These are phyloP conservation scores for Trichoderma sp. DNA, from an alignment of 2,329 filamentous ascomycete genomes.

Conservation along the genomic window DNA sequence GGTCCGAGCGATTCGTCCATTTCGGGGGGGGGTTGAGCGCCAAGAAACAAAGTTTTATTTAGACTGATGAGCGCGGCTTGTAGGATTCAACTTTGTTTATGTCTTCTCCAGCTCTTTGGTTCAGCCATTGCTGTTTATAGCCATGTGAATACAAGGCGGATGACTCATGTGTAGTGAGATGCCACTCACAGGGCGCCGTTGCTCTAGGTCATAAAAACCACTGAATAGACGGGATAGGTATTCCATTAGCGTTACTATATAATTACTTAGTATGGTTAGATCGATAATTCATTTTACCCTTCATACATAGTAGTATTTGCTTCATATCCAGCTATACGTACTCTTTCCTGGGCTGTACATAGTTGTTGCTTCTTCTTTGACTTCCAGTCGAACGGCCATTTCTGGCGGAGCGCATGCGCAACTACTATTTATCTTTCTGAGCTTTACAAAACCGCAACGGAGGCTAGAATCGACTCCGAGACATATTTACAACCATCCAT, in stretches of 20 bases:
- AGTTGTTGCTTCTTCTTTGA: too few species aligned
- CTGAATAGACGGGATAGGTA: background rate
- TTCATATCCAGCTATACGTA: background rate
- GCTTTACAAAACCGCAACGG: background rate
- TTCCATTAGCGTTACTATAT: background rate
- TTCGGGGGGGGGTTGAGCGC: background rate
- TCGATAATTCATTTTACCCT: background rate
- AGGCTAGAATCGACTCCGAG: background rate
- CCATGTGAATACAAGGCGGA: background rate
- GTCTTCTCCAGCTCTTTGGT: background rate
- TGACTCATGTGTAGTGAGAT: slow-evolving; percentile 3
- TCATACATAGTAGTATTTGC: background rate
- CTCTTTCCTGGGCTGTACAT: background rate
- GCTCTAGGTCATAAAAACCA: background rate
- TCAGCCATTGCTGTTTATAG: background rate
- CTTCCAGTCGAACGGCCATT: background rate
- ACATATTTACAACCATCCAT: background rate
- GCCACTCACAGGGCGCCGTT: slow-evolving; percentile 5
- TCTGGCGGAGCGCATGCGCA: background rate
- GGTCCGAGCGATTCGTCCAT: slow-evolving; percentile 15
- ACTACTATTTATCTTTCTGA: background rate
- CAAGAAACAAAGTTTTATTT: background rate
- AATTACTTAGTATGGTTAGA: background rate
- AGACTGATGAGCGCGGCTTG: background rate
- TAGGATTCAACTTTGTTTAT: background rate